Conservation (phyloP, 2,329 filamentous ascomycete genomes). For the Nothomitra cinnamomea region DNA sequence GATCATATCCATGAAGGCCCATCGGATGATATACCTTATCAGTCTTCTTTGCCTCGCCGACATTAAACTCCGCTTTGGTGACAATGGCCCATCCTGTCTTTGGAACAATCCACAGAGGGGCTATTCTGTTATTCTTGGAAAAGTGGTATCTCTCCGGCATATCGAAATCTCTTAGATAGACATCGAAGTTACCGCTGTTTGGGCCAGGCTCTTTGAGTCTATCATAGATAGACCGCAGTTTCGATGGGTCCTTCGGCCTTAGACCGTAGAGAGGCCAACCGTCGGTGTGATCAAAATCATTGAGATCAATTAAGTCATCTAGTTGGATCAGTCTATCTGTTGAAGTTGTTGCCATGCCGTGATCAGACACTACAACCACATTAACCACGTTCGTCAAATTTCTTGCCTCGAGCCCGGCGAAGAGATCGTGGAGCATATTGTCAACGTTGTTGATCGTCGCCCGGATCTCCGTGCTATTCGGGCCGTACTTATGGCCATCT, state of each 20-base stretch:
- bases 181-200: slow-evolving; percentile 54
- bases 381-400: slow-evolving; percentile 87
- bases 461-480: slow-evolving; percentile 84
- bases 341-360: slow-evolving; percentile 94
- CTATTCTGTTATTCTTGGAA: slow-evolving; percentile 70
- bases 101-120: slow-evolving; percentile 85
- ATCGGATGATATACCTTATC: slow-evolving; percentile 57
- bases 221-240: slow-evolving; percentile 52
- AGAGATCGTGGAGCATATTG: slow-evolving; percentile 59
- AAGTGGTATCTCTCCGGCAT: slow-evolving; percentile 96
- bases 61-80: slow-evolving; percentile 59
- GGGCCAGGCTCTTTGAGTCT: slow-evolving; percentile 33
- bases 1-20: slow-evolving; percentile 87
- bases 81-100: slow-evolving; percentile 89
- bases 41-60: slow-evolving; percentile 46
- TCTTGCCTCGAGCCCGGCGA: slow-evolving; percentile 57
- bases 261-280: slow-evolving; percentile 91
- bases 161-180: slow-evolving; percentile 69
- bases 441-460: slow-evolving; percentile 67
- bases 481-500: slow-evolving; percentile 75
- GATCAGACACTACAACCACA: slow-evolving; percentile 88
- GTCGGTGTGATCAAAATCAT: slow-evolving; percentile 66
- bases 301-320: slow-evolving; percentile 70
- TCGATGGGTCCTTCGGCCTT: slow-evolving; percentile 52
- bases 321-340: slow-evolving; percentile 66